Conservation (phyloP, 2,329 filamentous ascomycete genomes). For the Trichoderma guizhouense region DNA sequence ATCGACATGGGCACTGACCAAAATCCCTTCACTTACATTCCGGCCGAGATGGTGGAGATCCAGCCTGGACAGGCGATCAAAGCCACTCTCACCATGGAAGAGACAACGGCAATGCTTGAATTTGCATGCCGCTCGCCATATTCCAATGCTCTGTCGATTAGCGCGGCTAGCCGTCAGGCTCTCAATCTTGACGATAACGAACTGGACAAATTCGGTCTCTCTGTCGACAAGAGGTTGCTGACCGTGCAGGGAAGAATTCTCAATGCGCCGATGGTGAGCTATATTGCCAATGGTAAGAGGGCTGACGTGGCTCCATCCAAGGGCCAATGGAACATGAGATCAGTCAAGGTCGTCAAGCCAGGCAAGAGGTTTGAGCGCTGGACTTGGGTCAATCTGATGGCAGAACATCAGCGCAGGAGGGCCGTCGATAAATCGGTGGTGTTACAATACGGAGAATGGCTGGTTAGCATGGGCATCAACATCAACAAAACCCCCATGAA, state of each 20-base stretch:
- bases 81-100: slow-evolving; percentile 54
- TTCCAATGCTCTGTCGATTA: slow-evolving; percentile 65
- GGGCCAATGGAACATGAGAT: slow-evolving; percentile 70
- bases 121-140: slow-evolving; percentile 68
- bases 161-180: slow-evolving; percentile 51
- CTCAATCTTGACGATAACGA: slow-evolving; percentile 54
- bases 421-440: slow-evolving; percentile 26
- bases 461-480: slow-evolving; percentile 39
- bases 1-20: slow-evolving; percentile 61
- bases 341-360: slow-evolving; percentile 53
- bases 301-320: slow-evolving; percentile 33
- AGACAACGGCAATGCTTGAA: slow-evolving; percentile 66
- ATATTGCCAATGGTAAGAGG: slow-evolving; percentile 37
- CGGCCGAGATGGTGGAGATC: slow-evolving; percentile 63
- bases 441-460: slow-evolving; percentile 35
- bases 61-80: slow-evolving; percentile 62
- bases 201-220: slow-evolving; percentile 59
- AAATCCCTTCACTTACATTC: slow-evolving; percentile 59
- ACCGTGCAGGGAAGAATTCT: slow-evolving; percentile 72
- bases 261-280: slow-evolving; percentile 56
- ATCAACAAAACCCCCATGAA: slow-evolving; percentile 29
- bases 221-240: slow-evolving; percentile 59
- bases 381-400: slow-evolving; percentile 45
- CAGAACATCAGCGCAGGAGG: neutral
- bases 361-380: slow-evolving; percentile 47